Evolutionary conservation across 768 basidiomycete species (phyloP), one percentile per base, ranked within the genome.

Genomic region (Macrolepiota albuminosa): DNA sequence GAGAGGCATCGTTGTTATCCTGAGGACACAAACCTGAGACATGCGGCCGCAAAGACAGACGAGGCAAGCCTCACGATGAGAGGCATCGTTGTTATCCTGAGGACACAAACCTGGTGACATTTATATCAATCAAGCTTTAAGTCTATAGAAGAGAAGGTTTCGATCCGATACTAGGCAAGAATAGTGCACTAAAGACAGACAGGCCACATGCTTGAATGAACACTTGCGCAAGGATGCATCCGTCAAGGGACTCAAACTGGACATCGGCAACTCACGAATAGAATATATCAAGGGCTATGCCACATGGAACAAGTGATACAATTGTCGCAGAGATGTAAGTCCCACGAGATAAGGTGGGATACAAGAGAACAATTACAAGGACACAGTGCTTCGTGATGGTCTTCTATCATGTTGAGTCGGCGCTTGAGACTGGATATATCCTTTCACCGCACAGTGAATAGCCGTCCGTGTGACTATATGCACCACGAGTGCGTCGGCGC

Each of bases 1-100:
- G 45, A 16, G 46, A 37, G 39, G 9, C 61, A 65, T 65, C 21
- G 40, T 53, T 39, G 29, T n/a, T n/a, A n/a, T n/a, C n/a, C n/a
- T n/a, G n/a, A n/a, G n/a, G n/a, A n/a, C n/a, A n/a, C n/a, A n/a
- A n/a, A n/a, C n/a, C n/a, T 54, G 43, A 58, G n/a, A 62, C 29
- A 54, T 39, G 63, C 43, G 21, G 43, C 58, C 3, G 54, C 9
- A 42, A 61, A 10, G 21, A 61, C 9, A 21, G 36, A 53, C 9
- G 56, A 57, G 42, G n/a, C 39, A 13, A 61, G 53, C 33, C 29
- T 48, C 36, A 11, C 6, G 40, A 33, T 36, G 45, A 16, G 46
- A 37, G 39, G 6, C 61, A 65, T 65, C 21, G 40, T 53, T 39
- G 29, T 24, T 36, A 29, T 48, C 49, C 11, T 33, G 8, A 10